Base-by-base conservation (phyloP, 2,329 filamentous ascomycete genomes). In the Metarhizium guizhouense region DNA sequence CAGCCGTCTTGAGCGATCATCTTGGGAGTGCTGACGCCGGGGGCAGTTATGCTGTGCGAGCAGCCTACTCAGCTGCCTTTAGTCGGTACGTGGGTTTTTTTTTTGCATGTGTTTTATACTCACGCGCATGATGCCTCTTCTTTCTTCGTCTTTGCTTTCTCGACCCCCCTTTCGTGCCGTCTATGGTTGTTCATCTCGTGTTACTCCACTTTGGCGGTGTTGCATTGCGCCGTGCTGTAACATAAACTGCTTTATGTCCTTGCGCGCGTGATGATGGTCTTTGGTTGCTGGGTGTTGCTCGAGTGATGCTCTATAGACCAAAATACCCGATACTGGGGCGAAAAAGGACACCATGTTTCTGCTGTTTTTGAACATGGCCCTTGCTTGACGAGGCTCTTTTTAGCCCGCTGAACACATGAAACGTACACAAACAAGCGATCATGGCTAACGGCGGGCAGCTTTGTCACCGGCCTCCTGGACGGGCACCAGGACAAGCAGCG, bases 391-490 rank as follows among this genome's bases (percentile, higher is more conserved):
- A 25, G 3, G 25, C 25, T 4, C 25, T 25, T 49, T 49, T 29
- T 49, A 16, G 20, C 25, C 25, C 1, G 8, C 34, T 36, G 34
- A 13, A 40, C 38, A 40, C 32, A 16, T 40, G 38, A 40, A 40
- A 40, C 38, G 11, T 11, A 7, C 42, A 20, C n/a, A 45, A 45
- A 20, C 18, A 4, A 20, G 6, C 6, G 5, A 16, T 8, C 42
- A 18, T 20, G 14, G 25, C 45, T 48, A 48, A 48, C 45, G n/a
- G 8, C 20, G 5, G 56, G 56, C 60, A 87, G 85, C 59, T 94
- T 94, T 68, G 86, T 93, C 25, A 94, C 89, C 1, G 88, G 88
- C 45, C 80, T 93, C 56, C 77, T 90, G 51, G 89, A 94, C 68
- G 81, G 85, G 51, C 84, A 87, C 63, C 85, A 86, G 69, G 80